phyloP scores from a whole-genome alignment of 371 early-diverging fungal species.

The Mortierella sp. region DNA sequence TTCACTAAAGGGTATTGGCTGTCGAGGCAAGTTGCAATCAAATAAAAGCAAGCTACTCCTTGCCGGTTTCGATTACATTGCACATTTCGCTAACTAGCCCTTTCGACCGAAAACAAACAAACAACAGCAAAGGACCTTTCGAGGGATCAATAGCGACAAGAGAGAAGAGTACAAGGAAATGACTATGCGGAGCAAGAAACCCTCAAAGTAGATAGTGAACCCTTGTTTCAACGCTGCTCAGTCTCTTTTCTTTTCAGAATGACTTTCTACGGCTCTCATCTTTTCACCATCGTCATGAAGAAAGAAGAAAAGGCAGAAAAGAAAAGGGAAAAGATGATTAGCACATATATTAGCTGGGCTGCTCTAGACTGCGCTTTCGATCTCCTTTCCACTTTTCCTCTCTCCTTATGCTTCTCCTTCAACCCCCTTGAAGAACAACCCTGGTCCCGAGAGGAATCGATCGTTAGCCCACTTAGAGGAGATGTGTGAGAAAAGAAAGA shows the following conservation, averaged over 20 bases:
- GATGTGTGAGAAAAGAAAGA: not conserved
- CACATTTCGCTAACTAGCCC: not conserved
- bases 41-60: not conserved
- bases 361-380: slow-evolving; percentile 13
- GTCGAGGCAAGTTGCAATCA: not conserved
- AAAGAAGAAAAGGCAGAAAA: not conserved
- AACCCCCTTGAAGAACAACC: not conserved
- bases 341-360: not conserved
- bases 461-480: not conserved
- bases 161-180: not conserved
- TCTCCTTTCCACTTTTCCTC: not conserved
- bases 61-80: not conserved
- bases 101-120: not conserved
- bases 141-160: not conserved
- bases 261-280: slow-evolving; percentile 11
- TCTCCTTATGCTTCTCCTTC: no score
- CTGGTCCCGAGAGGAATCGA: not conserved
- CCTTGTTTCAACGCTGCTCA: not conserved
- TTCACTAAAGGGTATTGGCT: not conserved
- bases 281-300: not conserved
- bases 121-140: not conserved
- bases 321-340: not conserved
- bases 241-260: not conserved
- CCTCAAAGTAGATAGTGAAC: not conserved
- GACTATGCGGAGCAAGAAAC: slow-evolving; percentile 1